Conservation (phyloP, 2,329 filamentous ascomycete species). For the Penicillium sp. region DNA sequence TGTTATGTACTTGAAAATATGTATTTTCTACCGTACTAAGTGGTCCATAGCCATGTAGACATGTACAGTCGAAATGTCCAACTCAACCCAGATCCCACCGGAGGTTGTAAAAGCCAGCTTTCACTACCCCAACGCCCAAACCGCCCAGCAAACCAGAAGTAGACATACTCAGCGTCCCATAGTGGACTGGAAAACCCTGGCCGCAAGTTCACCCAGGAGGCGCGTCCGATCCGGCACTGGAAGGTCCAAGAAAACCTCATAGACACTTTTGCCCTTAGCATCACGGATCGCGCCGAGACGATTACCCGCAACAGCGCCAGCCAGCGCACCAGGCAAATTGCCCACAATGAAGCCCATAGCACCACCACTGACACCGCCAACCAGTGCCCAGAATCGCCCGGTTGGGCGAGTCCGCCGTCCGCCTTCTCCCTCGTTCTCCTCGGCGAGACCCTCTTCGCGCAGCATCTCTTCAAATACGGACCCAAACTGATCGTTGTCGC, state of each 20-base stretch:
- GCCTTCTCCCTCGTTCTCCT: conserved; percentile 57
- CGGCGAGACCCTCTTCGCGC: conserved; percentile 77
- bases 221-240: conserved; percentile 77
- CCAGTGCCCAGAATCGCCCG: conserved; percentile 77
- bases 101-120: neutral
- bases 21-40: too few species aligned
- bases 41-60: neutral
- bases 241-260: conserved; percentile 82
- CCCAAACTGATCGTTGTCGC: conserved; percentile 75
- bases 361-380: conserved; percentile 83
- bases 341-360: conserved; percentile 93
- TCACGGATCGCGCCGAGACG: conserved; percentile 86
- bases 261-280: conserved; percentile 91
- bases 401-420: conserved; percentile 48
- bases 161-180: conserved; percentile 24
- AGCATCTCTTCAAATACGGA: conserved; percentile 88
- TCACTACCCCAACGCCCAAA: conserved; percentile 2
- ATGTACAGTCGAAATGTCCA: neutral
- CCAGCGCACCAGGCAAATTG: conserved; percentile 83
- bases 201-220: conserved; percentile 78
- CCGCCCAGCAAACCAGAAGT: neutral
- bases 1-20: neutral
- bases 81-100: neutral
- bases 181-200: conserved; percentile 67
- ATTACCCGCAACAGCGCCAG: conserved; percentile 90